Evolutionary conservation across 257 asterid genomes (phyloP), one percentile per base, ranked within the genome.

Genomic region (Leptodermis oblonga): DNA sequence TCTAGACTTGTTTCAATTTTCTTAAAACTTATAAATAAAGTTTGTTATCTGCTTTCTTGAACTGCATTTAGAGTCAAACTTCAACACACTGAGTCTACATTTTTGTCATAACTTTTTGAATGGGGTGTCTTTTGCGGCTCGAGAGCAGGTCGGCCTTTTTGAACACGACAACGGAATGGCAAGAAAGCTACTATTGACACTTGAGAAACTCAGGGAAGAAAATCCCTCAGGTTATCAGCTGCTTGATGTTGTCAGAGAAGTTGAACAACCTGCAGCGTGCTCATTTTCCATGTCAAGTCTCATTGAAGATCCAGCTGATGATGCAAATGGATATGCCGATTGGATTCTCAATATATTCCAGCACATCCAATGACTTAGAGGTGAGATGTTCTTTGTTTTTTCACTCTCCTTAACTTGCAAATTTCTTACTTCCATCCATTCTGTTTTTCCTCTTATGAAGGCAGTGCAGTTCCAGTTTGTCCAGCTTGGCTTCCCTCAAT

Each of bases 191-290:
- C 79, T 76, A 83, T 70, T 77, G 71, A 78, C 82, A 68, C 87
- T 89, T 23, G 74, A 79, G 66, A 86, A 69, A 76, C 77, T 51
- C 64, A 79, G 90, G 77, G 87, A 80, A 78, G 82, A 85, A 10
- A 90, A 84, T 65, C 86, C 74, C 3, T 84, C 96, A 15, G 86
- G 88, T 79, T 85, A 64, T 79, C 92, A 86, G 82, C 75, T 82
- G 42, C 81, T 84, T 76, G 87, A 85, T 79, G 81, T 86, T 42
- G 91, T 89, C 83, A 87, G 92, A 84, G 96, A 92, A 86, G 96
- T 89, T 26, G 96, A 92, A 75, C 92, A 85, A 70, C 94, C 94
- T 1, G 84, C 90, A 76, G 96, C 86, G 84, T 85, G 86, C 34
- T 83, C 78, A 75, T 74, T 86, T 73, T 74, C 86, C 42, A 88